Conservation (phyloP, 352 stramenopile species). For the Phytopythium ostracodes region DNA sequence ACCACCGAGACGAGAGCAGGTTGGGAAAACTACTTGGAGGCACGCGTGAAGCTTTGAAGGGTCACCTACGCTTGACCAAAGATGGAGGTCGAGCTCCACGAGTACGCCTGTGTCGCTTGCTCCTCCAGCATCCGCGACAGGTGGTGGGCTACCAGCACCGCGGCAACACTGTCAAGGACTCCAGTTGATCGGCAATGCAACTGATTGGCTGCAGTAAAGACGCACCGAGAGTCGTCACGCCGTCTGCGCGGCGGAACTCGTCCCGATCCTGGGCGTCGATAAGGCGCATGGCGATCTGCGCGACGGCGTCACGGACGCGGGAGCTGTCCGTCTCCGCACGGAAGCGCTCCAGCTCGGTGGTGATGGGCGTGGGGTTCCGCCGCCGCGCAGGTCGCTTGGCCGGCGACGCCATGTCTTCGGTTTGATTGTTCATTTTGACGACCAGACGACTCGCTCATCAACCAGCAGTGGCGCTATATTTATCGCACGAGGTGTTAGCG, state of each 20-base stretch:
- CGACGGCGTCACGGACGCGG: slow-evolving; percentile 35
- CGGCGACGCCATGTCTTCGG: not conserved
- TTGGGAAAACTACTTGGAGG: no score
- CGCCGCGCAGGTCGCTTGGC: not conserved
- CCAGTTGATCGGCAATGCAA: not conserved
- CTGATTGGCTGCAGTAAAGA: not conserved
- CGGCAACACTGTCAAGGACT: not conserved
- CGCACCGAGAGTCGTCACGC: slow-evolving; percentile 46
- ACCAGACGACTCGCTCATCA: no score
- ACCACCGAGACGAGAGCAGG: not conserved
- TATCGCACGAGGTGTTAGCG: no score
- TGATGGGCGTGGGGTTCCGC: slow-evolving; percentile 14
- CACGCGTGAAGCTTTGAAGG: no score
- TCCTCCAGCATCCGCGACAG: slow-evolving; percentile 48
- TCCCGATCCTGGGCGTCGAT: slow-evolving; percentile 42
- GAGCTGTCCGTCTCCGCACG: slow-evolving; percentile 22
- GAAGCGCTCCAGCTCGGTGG: slow-evolving; percentile 41
- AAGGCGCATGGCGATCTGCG: slow-evolving; percentile 56
- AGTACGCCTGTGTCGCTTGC: slow-evolving; percentile 35
- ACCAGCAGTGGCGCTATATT: not conserved
- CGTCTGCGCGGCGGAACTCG: slow-evolving; percentile 52
- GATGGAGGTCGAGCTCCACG: slow-evolving; percentile 20
- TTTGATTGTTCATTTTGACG: not conserved
- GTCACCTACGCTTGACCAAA: not conserved
- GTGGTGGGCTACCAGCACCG: slow-evolving; percentile 26